Conservation (phyloP, 164 flowering plant species). For the Stephania yunnanensis region DNA sequence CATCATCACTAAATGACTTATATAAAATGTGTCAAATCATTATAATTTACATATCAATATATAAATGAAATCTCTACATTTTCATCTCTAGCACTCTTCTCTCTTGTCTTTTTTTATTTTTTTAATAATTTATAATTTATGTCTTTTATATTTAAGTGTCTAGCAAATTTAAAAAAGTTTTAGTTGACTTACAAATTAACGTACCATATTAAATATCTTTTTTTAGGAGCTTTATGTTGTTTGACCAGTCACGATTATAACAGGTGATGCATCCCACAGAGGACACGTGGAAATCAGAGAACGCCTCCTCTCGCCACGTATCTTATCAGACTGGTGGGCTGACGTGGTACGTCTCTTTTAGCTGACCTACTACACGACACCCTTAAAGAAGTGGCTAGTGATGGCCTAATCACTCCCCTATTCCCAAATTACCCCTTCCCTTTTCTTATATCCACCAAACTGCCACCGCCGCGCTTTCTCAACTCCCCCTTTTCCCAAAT, state of each 20-base stretch:
- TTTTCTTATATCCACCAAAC: background rate
- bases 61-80: too few relatives aligned
- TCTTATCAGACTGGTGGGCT: background rate
- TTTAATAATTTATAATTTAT: too few relatives aligned
- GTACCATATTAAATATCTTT: too few relatives aligned
- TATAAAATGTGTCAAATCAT: too few relatives aligned
- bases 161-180: too few relatives aligned
- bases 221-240: too few relatives aligned
- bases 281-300: background rate
- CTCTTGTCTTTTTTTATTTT: too few relatives aligned
- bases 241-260: background rate
- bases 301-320: background rate
- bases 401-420: slow-evolving; percentile 38
- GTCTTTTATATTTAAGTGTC: too few relatives aligned
- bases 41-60: too few relatives aligned
- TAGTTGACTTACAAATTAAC: too few relatives aligned
- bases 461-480: background rate
- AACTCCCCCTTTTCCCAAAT: background rate
- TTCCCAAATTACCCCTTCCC: background rate
- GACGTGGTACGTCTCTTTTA: slow-evolving; percentile 1
- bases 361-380: slow-evolving; percentile 1
- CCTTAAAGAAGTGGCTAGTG: slow-evolving; percentile 27
- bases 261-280: background rate
- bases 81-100: too few relatives aligned
- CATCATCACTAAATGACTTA: too few relatives aligned